Conservation (phyloP, 345 rosid genomes). For the Draba incana region DNA sequence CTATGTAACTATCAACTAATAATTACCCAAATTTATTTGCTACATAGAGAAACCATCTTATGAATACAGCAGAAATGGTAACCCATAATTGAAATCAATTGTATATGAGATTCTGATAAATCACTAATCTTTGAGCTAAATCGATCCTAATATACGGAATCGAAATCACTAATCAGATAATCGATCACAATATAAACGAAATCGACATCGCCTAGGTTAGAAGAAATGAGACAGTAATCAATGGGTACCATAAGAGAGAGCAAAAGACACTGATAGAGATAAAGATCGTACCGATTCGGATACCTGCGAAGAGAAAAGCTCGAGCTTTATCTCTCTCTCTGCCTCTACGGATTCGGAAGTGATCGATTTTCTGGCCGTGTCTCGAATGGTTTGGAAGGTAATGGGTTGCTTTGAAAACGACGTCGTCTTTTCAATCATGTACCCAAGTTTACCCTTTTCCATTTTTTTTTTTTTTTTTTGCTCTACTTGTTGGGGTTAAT, state of each 20-base stretch:
- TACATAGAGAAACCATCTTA: background rate
- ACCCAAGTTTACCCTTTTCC: background rate
- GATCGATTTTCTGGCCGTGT: background rate
- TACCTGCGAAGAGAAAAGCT: background rate
- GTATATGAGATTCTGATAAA: background rate
- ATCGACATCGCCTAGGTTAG: slow-evolving; percentile 3
- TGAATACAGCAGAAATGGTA: background rate
- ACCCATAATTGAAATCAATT: background rate
- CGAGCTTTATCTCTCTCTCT: slow-evolving; percentile 4
- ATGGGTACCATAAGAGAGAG: background rate
- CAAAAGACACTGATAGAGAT: background rate
- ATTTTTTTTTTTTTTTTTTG: too few species aligned
- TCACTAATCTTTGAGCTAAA: background rate
- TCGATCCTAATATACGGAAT: background rate
- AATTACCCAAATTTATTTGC: background rate
- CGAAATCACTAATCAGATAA: background rate
- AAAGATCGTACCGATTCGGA: slow-evolving; percentile 26
- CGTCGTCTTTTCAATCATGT: background rate
- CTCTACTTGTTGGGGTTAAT: too few species aligned
- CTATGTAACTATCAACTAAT: background rate
- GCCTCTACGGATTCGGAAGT: background rate
- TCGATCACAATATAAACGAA: background rate
- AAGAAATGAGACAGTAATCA: background rate
- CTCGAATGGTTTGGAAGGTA: background rate
- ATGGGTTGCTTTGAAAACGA: background rate